Evolutionary conservation across 2,329 filamentous ascomycete genomes (phyloP).

Genomic region (Waltergamsia citrina): DNA sequence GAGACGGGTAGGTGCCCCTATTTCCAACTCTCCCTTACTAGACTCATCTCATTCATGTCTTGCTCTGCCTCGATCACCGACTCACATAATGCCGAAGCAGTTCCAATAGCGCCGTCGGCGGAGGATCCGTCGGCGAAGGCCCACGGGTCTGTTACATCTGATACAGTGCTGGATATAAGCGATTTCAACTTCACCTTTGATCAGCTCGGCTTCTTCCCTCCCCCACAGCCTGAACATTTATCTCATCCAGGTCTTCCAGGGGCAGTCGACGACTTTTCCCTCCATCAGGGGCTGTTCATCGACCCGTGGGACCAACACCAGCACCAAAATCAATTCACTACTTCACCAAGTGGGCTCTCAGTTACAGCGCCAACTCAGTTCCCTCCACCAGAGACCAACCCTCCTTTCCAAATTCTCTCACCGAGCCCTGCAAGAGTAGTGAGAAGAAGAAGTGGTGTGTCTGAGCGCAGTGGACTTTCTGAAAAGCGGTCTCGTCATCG

Average conservation of each 20-base stretch:
- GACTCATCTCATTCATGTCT: too few species aligned
- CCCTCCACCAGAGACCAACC: not conserved
- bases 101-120: constrained; percentile 16
- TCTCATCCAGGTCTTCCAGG: constrained; percentile 14
- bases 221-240: constrained; percentile 15
- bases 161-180: constrained; percentile 17
- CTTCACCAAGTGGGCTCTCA: constrained; percentile 5
- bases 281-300: constrained; percentile 9
- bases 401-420: constrained; percentile 7
- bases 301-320: constrained; percentile 12
- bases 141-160: constrained; percentile 16
- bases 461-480: not conserved
- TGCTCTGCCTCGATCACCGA: constrained; percentile 10
- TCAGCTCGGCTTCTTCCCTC: constrained; percentile 18
- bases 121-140: constrained; percentile 12
- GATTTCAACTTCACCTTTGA: constrained; percentile 26
- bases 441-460: not conserved
- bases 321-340: constrained; percentile 6
- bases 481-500: not conserved
- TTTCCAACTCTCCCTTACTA: constrained; percentile 3
- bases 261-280: constrained; percentile 9
- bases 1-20: constrained; percentile 22
- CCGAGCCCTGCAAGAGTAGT: constrained; percentile 7
- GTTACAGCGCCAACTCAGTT: not conserved
- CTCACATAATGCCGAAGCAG: constrained; percentile 15